phyloP scores from a whole-genome alignment of 1,284 basidiomycete species.

The Ustilago trichophora region DNA sequence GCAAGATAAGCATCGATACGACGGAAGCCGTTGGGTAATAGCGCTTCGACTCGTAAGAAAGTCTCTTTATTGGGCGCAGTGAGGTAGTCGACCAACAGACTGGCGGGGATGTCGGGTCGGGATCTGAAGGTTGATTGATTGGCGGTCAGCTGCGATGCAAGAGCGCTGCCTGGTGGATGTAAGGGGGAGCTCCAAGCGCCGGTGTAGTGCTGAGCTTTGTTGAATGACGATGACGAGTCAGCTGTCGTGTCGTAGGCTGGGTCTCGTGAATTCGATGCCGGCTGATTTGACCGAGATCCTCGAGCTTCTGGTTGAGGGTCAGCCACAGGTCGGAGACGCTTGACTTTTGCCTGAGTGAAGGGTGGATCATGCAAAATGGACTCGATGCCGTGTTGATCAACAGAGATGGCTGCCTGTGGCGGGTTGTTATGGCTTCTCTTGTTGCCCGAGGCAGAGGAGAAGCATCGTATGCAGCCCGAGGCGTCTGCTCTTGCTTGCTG shows the following conservation, averaged over 20 bases:
- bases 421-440: not conserved
- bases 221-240: not conserved
- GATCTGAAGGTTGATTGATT: not conserved
- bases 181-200: not conserved
- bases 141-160: not conserved
- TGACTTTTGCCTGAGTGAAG: slow-evolving; percentile 13
- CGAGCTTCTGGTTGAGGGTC: not conserved
- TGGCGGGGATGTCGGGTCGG: not conserved
- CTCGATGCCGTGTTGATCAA: slow-evolving; percentile 19
- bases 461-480: not conserved
- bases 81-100: slow-evolving; percentile 24
- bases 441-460: slow-evolving; percentile 1
- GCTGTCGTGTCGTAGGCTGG: not conserved
- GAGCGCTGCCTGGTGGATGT: slow-evolving; percentile 3
- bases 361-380: slow-evolving; percentile 22
- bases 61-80: slow-evolving; percentile 6
- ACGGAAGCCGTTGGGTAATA: slow-evolving; percentile 13
- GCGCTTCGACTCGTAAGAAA: slow-evolving; percentile 6
- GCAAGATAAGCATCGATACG: slow-evolving; percentile 35
- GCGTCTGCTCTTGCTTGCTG: not conserved
- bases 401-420: not conserved
- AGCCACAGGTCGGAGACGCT: slow-evolving; percentile 20
- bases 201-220: no score
- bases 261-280: not conserved
- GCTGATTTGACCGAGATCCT: not conserved